phyloP scores from a whole-genome alignment of 768 basidiomycete genomes.

The Russula earlei region DNA sequence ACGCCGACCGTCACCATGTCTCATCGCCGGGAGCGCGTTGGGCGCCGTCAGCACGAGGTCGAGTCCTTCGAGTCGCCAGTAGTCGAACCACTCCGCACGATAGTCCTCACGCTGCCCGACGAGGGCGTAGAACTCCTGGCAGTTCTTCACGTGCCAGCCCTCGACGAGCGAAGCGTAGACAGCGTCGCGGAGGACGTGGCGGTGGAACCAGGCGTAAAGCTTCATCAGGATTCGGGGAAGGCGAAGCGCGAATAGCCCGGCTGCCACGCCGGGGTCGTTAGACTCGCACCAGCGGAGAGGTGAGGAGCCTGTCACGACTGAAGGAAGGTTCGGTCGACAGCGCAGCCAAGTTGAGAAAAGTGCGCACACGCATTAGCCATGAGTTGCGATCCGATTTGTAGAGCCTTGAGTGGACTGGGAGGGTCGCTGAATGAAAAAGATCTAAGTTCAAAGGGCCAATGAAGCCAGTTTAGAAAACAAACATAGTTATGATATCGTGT shows the following conservation, averaged over 20 bases:
- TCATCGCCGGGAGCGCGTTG: slow-evolving; percentile 51
- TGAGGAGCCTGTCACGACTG: slow-evolving; percentile 25
- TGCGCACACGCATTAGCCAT: slow-evolving; percentile 40
- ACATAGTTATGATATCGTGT: slow-evolving; percentile 46
- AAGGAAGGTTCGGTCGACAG: not conserved
- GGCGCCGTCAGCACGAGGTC: slow-evolving; percentile 59
- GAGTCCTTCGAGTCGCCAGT: slow-evolving; percentile 42
- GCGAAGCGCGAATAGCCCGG: slow-evolving; percentile 31
- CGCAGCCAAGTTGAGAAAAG: slow-evolving; percentile 19
- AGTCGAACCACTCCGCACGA: slow-evolving; percentile 32
- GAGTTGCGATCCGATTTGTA: slow-evolving; percentile 44
- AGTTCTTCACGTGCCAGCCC: slow-evolving; percentile 38
- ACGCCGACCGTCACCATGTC: slow-evolving; percentile 46
- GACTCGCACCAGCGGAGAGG: slow-evolving; percentile 29
- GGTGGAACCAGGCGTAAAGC: slow-evolving; percentile 42
- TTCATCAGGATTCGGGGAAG: slow-evolving; percentile 40
- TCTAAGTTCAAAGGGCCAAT: not conserved
- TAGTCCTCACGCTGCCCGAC: slow-evolving; percentile 38
- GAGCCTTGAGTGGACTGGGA: slow-evolving; percentile 42
- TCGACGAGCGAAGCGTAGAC: slow-evolving; percentile 47
- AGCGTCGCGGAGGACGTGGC: slow-evolving; percentile 42
- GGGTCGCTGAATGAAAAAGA: slow-evolving; percentile 27
- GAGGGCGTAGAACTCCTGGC: slow-evolving; percentile 41
- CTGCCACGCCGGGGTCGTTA: slow-evolving; percentile 41
- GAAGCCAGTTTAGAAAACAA: slow-evolving; percentile 13